phyloP scores from a whole-genome alignment of 148 eudicot species.

The Drosera capensis region DNA sequence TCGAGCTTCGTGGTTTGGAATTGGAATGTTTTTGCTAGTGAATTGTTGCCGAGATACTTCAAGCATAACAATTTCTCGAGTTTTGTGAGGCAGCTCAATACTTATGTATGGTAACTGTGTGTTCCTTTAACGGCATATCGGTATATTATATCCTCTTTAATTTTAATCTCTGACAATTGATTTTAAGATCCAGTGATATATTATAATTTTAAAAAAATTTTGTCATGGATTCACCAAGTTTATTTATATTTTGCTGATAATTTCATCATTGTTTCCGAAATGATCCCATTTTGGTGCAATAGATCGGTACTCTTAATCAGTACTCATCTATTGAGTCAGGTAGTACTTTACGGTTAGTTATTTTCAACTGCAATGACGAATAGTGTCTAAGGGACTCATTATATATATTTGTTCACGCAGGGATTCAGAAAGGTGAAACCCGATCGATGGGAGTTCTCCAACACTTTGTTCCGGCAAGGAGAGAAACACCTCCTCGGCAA shows the following conservation, averaged over 20 bases:
- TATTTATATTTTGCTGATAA: no score
- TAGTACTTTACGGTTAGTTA: no score
- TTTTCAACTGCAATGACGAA: no score
- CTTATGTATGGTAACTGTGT: conserved; percentile 36
- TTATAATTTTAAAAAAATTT: no score
- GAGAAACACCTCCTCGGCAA: conserved; percentile 55
- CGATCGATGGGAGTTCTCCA: conserved; percentile 85
- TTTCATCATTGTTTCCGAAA: no score
- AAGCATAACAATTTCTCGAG: conserved; percentile 95
- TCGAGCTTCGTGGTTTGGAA: conserved; percentile 81
- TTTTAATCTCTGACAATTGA: no score
- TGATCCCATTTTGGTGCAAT: no score
- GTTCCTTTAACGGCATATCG: background rate
- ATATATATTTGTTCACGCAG: conserved; percentile 11
- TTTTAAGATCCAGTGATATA: no score
- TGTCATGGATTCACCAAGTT: no score
- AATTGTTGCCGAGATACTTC: conserved; percentile 80
- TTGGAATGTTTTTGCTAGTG: conserved; percentile 80
- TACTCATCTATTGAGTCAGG: no score
- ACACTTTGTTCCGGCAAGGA: conserved; percentile 56
- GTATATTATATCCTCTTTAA: no score
- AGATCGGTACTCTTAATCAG: no score
- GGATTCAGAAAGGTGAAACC: conserved; percentile 89
- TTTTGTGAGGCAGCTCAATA: conserved; percentile 80
- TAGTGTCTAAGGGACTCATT: background rate